phyloP scores from a whole-genome alignment of 768 basidiomycete genomes.

The Podaxis sp. region DNA sequence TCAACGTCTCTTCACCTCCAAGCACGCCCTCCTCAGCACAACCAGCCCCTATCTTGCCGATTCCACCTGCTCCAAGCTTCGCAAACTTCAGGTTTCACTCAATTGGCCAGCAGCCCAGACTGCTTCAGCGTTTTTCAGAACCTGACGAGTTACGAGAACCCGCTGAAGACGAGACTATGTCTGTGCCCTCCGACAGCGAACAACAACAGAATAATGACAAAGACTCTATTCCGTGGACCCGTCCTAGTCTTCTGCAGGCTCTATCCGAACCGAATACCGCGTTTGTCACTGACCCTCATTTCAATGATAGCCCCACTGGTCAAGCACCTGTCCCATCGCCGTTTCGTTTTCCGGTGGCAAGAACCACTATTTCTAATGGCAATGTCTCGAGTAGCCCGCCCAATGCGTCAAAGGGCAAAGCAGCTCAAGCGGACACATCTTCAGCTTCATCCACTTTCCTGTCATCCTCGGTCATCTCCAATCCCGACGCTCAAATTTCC shows the following conservation, averaged over 20 bases:
- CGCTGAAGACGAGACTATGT: neutral
- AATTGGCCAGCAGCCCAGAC: slow-evolving; percentile 6
- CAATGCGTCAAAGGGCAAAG: neutral
- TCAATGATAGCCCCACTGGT: neutral
- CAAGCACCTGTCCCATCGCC: neutral
- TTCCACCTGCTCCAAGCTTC: slow-evolving; percentile 6
- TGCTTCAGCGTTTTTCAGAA: slow-evolving; percentile 9
- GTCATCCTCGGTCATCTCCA: neutral
- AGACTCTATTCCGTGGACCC: neutral
- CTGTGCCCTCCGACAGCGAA: slow-evolving; percentile 1
- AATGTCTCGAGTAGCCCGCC: neutral
- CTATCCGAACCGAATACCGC: neutral
- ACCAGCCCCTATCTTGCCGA: neutral
- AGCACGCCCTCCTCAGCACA: neutral
- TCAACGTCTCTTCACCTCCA: neutral
- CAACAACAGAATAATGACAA: neutral
- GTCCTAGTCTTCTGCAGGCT: neutral
- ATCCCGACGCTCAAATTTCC: neutral
- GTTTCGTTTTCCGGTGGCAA: neutral
- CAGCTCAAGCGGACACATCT: neutral
- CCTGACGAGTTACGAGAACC: neutral
- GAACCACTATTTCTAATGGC: neutral
- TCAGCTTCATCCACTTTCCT: neutral
- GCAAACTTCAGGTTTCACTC: slow-evolving; percentile 8
- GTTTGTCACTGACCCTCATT: neutral